A percentile compares a stretch with the other conserved stretches of the same genome.
Evolutionary conservation across 352 stramenopile genomes (phyloP).

Genomic region (Phytophthora hybrid): DNA sequence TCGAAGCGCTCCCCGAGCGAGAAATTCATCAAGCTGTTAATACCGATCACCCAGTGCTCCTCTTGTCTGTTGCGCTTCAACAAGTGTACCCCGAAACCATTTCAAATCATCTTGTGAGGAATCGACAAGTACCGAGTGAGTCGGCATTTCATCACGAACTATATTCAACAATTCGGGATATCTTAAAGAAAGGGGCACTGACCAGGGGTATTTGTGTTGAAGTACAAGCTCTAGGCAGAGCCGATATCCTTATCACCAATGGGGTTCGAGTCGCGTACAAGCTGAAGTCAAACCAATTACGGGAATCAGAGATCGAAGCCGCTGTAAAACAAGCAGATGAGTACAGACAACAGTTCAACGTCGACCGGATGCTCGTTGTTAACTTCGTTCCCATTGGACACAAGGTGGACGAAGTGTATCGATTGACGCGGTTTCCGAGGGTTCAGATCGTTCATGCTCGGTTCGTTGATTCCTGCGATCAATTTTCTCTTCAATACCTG

Average conservation of each 20-base stretch:
- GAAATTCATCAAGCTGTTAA: constrained; percentile 10
- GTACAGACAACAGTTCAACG: constrained; percentile 9
- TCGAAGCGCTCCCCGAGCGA: constrained; percentile 11
- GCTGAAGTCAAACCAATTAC: constrained; percentile 14
- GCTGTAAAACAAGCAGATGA: constrained; percentile 12
- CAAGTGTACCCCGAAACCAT: constrained; percentile 1
- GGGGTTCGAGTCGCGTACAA: constrained; percentile 8
- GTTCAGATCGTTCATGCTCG: not conserved
- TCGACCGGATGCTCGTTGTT: constrained; percentile 7
- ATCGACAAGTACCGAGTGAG: constrained; percentile 17
- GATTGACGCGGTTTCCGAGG: not conserved
- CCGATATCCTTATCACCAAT: constrained; percentile 16
- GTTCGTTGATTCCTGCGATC: constrained; percentile 7
- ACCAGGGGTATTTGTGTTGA: constrained; percentile 12
- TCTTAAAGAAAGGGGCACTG: constrained; percentile 7
- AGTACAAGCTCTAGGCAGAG: constrained; percentile 13
- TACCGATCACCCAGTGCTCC: constrained; percentile 3
- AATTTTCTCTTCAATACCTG: constrained; percentile 7
- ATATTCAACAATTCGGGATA: constrained; percentile 9
- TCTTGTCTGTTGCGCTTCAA: constrained; percentile 15
- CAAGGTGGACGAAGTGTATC: not conserved
- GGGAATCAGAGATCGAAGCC: constrained; percentile 11
- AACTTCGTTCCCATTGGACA: constrained; percentile 6
- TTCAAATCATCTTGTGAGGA: constrained; percentile 9
- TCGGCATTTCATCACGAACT: constrained; percentile 8